Evolutionary conservation across 768 basidiomycete species (phyloP).

Genomic region (Kwoniella sp.): DNA sequence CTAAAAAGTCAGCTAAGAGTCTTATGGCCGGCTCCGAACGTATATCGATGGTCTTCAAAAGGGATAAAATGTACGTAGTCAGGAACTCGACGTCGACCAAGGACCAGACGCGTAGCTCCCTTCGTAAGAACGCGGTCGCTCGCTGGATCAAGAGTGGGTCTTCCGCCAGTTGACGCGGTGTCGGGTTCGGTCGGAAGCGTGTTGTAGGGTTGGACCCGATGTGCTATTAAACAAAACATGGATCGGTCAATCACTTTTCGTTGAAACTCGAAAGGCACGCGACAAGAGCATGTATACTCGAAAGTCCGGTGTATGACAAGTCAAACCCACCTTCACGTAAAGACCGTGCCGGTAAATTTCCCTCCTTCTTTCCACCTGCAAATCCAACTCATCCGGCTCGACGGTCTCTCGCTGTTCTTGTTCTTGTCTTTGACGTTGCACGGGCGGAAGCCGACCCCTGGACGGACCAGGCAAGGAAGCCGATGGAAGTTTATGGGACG

Average conservation of each 20-base stretch:
- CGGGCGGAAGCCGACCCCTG: slow-evolving; percentile 11
- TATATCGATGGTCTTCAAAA: slow-evolving; percentile 91
- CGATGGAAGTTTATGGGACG: slow-evolving; percentile 29
- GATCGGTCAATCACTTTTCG: slow-evolving; percentile 3
- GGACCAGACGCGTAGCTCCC: slow-evolving; percentile 85
- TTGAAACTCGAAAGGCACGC: background rate
- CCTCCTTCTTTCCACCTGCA: slow-evolving; percentile 70
- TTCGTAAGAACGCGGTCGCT: slow-evolving; percentile 75
- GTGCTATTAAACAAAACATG: slow-evolving; percentile 62
- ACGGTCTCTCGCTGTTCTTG: slow-evolving; percentile 59
- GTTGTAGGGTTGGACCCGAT: slow-evolving; percentile 85
- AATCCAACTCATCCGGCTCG: slow-evolving; percentile 71
- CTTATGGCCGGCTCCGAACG: slow-evolving; percentile 77
- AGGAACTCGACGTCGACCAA: slow-evolving; percentile 89
- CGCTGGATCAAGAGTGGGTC: slow-evolving; percentile 68
- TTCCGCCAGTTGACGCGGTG: slow-evolving; percentile 76
- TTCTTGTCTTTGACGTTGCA: slow-evolving; percentile 43
- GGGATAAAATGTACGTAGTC: slow-evolving; percentile 79
- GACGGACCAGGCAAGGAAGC: slow-evolving; percentile 37
- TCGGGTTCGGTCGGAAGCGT: slow-evolving; percentile 86
- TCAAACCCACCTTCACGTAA: slow-evolving; percentile 83
- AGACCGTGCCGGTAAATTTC: slow-evolving; percentile 79
- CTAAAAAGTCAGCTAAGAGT: slow-evolving; percentile 79
- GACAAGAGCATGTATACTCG: too few relatives aligned
- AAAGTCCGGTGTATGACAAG: too few relatives aligned